A percentile compares a stretch with the other conserved stretches of the same genome.
phyloP scores from a whole-genome alignment of 176 grass and related monocot genomes.

The Sorghum bicolor region Sorghum_bicolor_NCBIv3 NC_012874.2:2596501-2597000 shows the following conservation, averaged over 20 bases:
- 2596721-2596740: constrained; percentile 72
- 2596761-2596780: constrained; percentile 69
- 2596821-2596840: constrained; percentile 92
- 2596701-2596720: not conserved
- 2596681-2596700: not conserved
- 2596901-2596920: constrained; percentile 95
- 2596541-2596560: not conserved
- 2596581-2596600: not conserved
- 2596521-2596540: not conserved
- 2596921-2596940: constrained; percentile 76
- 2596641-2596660: not conserved
- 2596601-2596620: not conserved
- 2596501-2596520: not conserved
- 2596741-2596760: constrained; percentile 79
- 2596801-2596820: constrained; percentile 62
- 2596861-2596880: constrained; percentile 86
- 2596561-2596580: not conserved
- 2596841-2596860: constrained; percentile 93
- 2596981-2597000: constrained; percentile 96
- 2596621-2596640: not conserved
- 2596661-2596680: not conserved
- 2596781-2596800: constrained; percentile 72
- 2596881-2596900: constrained; percentile 91
- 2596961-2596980: constrained; percentile 76
- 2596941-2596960: constrained; percentile 67